A percentile compares a stretch with the other conserved stretches of the same genome.
Conservation (phyloP, 2,329 filamentous ascomycete genomes). For the Pseudogymnoascus sp. region DNA sequence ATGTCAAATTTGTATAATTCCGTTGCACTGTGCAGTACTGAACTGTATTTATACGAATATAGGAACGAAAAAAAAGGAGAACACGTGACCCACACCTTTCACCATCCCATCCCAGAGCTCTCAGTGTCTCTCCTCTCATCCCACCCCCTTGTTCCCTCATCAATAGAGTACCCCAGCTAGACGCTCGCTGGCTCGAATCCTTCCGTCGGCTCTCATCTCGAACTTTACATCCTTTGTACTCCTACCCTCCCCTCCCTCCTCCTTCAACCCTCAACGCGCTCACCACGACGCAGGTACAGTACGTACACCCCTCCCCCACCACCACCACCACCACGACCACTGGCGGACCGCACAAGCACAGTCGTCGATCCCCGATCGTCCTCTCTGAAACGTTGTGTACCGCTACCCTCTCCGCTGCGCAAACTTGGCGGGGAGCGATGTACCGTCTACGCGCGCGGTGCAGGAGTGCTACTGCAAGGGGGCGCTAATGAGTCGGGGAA, state of each 20-base stretch:
- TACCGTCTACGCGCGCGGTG: conserved; percentile 39
- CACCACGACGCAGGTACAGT: not conserved
- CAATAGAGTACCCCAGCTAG: not conserved
- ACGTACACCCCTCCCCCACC: not conserved
- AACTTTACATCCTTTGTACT: not conserved
- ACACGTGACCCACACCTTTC: not conserved
- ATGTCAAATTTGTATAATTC: not conserved
- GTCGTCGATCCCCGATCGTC: not conserved
- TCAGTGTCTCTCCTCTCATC: not conserved
- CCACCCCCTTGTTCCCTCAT: not conserved
- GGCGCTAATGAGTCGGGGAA: conserved; percentile 57
- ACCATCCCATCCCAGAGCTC: not conserved
- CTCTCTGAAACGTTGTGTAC: not conserved
- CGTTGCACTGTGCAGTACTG: not conserved
- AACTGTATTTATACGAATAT: not conserved
- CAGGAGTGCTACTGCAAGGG: conserved; percentile 40
- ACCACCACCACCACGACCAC: not conserved
- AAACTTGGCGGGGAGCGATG: conserved; percentile 37
- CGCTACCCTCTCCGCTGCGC: conserved; percentile 31
- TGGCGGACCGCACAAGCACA: not conserved
- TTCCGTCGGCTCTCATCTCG: not conserved
- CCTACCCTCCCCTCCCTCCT: not conserved
- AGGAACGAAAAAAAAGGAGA: not conserved
- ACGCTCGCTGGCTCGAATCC: not conserved
- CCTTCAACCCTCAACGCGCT: not conserved